Evolutionary conservation across 1,284 basidiomycete genomes (phyloP).

Genomic region (Heterobasidion parviporum): DNA sequence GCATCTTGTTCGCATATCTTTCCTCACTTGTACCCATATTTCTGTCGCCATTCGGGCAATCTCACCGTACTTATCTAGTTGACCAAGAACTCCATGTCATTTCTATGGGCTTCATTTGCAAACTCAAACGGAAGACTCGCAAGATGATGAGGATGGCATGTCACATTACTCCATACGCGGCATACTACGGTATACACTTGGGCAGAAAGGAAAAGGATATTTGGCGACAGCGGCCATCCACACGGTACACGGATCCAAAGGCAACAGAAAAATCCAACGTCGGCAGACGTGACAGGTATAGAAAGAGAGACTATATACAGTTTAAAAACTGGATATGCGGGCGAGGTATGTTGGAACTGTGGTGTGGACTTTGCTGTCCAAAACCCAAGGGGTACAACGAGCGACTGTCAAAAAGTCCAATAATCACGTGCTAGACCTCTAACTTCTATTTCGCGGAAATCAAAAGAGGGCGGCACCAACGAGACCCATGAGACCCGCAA

Average conservation of each 20-base stretch:
- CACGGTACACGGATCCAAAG: not conserved
- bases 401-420: not conserved
- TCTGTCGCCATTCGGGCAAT: too few species aligned
- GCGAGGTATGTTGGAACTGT: not conserved
- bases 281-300: not conserved
- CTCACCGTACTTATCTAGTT: too few species aligned
- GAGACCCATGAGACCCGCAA: slow-evolving; percentile 39
- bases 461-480: slow-evolving; percentile 39
- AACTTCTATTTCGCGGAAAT: not conserved
- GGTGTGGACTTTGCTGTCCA: not conserved
- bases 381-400: not conserved
- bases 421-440: not conserved
- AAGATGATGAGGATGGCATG: not conserved
- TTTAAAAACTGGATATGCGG: not conserved
- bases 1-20: too few species aligned
- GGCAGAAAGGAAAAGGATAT: not conserved
- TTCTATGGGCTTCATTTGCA: not conserved
- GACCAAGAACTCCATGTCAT: too few species aligned
- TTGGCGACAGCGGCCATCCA: not conserved
- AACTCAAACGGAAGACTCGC: not conserved
- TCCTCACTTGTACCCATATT: too few species aligned
- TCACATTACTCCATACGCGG: not conserved
- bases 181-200: not conserved
- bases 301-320: not conserved
- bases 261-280: not conserved